A percentile compares a stretch with the other conserved stretches of the same genome.
These are phyloP conservation scores for Gaillardinia entomophila DNA, from an alignment of 805 yeast species.

Conservation along the genomic window DNA sequence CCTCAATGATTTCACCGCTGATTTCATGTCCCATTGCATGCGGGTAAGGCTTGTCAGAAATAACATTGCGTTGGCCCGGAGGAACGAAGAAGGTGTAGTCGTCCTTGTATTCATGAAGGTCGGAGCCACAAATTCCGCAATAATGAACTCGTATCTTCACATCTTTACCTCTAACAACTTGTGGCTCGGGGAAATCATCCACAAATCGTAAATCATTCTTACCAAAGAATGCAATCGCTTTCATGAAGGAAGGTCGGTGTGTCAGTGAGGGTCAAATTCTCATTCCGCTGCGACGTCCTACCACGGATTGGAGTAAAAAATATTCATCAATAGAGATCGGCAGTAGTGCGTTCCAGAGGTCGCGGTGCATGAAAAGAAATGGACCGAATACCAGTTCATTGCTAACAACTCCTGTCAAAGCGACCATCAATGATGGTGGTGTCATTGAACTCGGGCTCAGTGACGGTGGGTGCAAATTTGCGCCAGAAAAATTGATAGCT, in stretches of 20 bases:
- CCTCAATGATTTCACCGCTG: constrained; percentile 1
- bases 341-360: no score
- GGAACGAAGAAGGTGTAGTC: constrained; percentile 1
- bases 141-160: constrained; percentile 2
- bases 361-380: no score
- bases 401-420: no score
- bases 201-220: constrained; percentile 1
- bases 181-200: constrained; percentile 1
- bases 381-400: no score
- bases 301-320: no score
- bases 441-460: no score
- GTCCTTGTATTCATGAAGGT: constrained; percentile 2
- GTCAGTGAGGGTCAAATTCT: no score
- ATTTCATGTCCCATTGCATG: constrained; percentile 2
- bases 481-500: no score
- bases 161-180: not conserved
- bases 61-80: not conserved
- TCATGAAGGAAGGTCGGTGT: constrained; percentile 1
- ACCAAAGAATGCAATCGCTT: constrained; percentile 2
- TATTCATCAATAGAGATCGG: no score
- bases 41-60: not conserved
- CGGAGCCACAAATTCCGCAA: constrained; percentile 2
- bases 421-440: no score
- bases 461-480: no score
- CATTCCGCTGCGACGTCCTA: no score